phyloP scores from a whole-genome alignment of 2,329 filamentous ascomycete genomes.

The Blastomyces percursus region DNA sequence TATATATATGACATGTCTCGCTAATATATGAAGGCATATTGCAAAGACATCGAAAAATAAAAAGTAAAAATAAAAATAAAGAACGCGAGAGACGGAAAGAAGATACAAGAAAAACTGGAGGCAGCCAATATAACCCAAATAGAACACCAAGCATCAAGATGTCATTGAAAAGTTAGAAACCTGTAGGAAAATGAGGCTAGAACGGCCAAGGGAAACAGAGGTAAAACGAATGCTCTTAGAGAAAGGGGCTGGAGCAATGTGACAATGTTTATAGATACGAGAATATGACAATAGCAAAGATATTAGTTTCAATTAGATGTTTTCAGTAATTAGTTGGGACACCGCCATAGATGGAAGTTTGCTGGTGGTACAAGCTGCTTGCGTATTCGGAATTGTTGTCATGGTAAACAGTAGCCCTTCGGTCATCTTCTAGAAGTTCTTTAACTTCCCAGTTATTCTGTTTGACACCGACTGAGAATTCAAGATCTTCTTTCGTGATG shows the following conservation, averaged over 20 bases:
- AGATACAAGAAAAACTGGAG: neutral
- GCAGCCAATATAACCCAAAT: neutral
- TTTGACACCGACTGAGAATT: constrained; percentile 92
- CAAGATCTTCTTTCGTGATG: constrained; percentile 94
- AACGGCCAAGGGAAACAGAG: neutral
- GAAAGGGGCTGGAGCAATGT: neutral
- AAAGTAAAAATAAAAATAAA: too few species aligned
- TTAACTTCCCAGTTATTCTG: constrained; percentile 99
- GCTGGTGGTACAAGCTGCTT: constrained; percentile 35
- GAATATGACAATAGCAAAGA: neutral
- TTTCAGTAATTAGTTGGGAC: constrained; percentile 26
- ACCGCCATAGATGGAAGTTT: constrained; percentile 26
- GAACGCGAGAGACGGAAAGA: too few species aligned
- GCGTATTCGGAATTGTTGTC: constrained; percentile 43
- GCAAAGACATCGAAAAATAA: too few species aligned
- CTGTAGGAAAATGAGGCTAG: neutral
- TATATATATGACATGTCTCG: too few species aligned
- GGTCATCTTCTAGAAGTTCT: constrained; percentile 74
- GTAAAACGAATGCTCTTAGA: neutral
- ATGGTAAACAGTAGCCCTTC: constrained; percentile 59
- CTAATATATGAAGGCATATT: neutral
- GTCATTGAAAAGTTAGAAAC: neutral
- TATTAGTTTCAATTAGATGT: neutral
- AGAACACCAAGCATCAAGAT: constrained; percentile 1
- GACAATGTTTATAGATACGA: neutral